These are phyloP conservation scores for Solanum microdontum DNA, from an alignment of 257 asterid genomes.

Conservation along the genomic window DNA sequence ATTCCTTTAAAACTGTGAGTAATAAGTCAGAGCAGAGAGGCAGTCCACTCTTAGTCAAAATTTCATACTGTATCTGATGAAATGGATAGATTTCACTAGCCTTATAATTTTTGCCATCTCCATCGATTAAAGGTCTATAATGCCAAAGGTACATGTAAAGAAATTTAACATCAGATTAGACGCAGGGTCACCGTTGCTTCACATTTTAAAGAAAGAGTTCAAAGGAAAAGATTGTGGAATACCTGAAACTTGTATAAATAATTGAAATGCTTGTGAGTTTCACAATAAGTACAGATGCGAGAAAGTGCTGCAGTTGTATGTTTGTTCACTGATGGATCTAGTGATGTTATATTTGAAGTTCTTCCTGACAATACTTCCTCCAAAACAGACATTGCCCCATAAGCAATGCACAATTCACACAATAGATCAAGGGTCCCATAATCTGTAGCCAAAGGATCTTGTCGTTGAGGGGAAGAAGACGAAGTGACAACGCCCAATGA, in stretches of 20 bases:
- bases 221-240: slow-evolving; percentile 8
- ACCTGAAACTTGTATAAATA: slow-evolving; percentile 89
- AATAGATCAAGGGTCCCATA: slow-evolving; percentile 87
- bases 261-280: slow-evolving; percentile 87
- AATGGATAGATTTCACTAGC: neutral
- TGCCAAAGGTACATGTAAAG: neutral
- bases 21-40: neutral
- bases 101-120: neutral
- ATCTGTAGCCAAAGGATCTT: slow-evolving; percentile 77
- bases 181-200: neutral
- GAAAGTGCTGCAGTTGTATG: slow-evolving; percentile 83
- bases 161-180: neutral
- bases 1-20: neutral
- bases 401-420: slow-evolving; percentile 78
- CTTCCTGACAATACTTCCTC: slow-evolving; percentile 75
- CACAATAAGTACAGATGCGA: slow-evolving; percentile 82
- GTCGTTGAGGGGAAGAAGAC: slow-evolving; percentile 82
- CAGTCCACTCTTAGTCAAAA: neutral
- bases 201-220: slow-evolving; percentile 2
- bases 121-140: neutral
- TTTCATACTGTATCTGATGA: neutral
- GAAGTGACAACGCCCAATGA: slow-evolving; percentile 50
- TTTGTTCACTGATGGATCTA: slow-evolving; percentile 53
- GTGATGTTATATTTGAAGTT: slow-evolving; percentile 25
- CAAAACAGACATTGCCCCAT: slow-evolving; percentile 75